Conservation (phyloP, 2,329 filamentous ascomycete species). For the Endocalyx cinctus region DNA sequence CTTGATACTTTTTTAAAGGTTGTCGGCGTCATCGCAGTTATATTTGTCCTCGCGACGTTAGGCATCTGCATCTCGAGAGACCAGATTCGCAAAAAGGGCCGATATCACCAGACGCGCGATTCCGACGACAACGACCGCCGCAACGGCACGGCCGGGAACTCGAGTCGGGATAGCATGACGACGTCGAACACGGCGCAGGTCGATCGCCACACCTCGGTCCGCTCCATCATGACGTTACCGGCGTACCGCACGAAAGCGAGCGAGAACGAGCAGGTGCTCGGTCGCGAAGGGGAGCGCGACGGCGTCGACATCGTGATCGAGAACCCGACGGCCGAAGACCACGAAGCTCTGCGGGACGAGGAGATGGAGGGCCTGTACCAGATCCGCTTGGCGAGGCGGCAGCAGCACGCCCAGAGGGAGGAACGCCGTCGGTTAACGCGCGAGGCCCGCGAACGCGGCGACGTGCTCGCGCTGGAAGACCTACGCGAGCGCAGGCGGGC, state of each 20-base stretch:
- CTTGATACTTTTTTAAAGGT: constrained; percentile 8
- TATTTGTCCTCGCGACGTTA: constrained; percentile 12
- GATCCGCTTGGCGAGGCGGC: constrained; percentile 72
- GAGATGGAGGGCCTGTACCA: constrained; percentile 94
- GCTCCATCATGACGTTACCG: constrained; percentile 92
- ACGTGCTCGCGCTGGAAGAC: constrained; percentile 63
- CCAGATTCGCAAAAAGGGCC: constrained; percentile 26
- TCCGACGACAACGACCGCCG: constrained; percentile 9
- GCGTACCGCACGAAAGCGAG: constrained; percentile 71
- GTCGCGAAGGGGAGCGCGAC: constrained; percentile 82
- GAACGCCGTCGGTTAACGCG: constrained; percentile 64
- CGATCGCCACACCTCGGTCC: constrained; percentile 78
- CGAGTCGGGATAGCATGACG: not conserved
- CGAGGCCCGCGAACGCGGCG: constrained; percentile 69
- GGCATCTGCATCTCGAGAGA: constrained; percentile 11
- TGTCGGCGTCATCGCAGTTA: constrained; percentile 13
- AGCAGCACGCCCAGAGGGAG: constrained; percentile 72
- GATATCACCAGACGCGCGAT: constrained; percentile 23
- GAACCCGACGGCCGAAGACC: constrained; percentile 72
- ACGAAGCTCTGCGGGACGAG: constrained; percentile 73
- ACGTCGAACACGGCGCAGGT: constrained; percentile 39
- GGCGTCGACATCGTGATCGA: constrained; percentile 91
- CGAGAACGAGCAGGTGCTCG: constrained; percentile 77
- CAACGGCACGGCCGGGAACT: not conserved
- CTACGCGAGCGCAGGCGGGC: constrained; percentile 55